Percentiles rank a stretch among this genome's conserved stretches.
These are phyloP conservation scores for Fusarium luffae DNA, from an alignment of 2,329 filamentous ascomycete species.

Conservation along the genomic window DNA sequence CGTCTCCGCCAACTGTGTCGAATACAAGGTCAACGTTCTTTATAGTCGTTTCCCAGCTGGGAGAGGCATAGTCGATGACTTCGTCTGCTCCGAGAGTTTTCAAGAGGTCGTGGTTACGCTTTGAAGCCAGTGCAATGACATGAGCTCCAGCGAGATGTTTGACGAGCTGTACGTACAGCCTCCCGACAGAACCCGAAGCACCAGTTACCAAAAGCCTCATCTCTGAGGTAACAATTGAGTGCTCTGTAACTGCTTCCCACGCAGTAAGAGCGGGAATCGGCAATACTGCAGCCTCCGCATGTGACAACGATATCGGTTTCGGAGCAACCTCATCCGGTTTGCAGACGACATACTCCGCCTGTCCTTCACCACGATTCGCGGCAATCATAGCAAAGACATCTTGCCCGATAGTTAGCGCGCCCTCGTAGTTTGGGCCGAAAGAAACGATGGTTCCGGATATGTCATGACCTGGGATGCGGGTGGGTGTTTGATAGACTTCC, in stretches of 20 bases:
- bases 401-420: not conserved
- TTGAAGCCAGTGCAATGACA: conserved; percentile 47
- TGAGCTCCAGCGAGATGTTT: conserved; percentile 29
- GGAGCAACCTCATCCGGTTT: not conserved
- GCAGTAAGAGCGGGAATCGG: conserved; percentile 25
- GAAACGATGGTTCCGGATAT: conserved; percentile 49
- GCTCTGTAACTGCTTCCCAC: conserved; percentile 15
- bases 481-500: conserved; percentile 46
- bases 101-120: conserved; percentile 25
- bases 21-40: conserved; percentile 5
- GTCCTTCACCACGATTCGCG: not conserved
- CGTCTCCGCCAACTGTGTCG: conserved; percentile 9
- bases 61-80: conserved; percentile 44
- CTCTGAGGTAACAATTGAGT: accelerated
- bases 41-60: conserved; percentile 33
- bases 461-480: conserved; percentile 51
- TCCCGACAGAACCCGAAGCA: conserved; percentile 25
- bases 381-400: not conserved
- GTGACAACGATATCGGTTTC: conserved; percentile 1
- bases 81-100: conserved; percentile 36
- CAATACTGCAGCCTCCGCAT: conserved; percentile 3
- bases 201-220: conserved; percentile 14
- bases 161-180: conserved; percentile 47
- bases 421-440: conserved; percentile 25
- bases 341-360: conserved; percentile 14